Percentiles rank a stretch among this genome's conserved stretches.
Conservation (phyloP, 805 yeast genomes). For the Yarrowia sp. region DNA sequence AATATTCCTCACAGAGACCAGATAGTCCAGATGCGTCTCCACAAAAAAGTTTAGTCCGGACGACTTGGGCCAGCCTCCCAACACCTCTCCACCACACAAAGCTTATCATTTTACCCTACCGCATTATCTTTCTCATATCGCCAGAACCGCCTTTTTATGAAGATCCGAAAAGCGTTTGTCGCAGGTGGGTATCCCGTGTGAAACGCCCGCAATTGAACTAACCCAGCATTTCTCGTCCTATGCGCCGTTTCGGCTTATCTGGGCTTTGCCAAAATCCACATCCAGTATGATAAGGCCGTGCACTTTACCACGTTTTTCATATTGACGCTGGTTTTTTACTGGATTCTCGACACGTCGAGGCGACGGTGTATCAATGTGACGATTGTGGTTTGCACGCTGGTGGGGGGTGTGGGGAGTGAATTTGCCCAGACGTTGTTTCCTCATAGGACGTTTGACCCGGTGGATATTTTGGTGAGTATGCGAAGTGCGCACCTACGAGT, state of each 20-base stretch:
- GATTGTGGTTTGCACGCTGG: constrained; percentile 37
- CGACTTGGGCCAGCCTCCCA: background rate
- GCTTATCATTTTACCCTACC: constrained; percentile 1
- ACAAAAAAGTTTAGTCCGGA: too few relatives aligned
- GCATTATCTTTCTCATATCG: constrained; percentile 9
- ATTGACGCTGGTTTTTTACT: constrained; percentile 43
- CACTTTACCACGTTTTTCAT: constrained; percentile 42
- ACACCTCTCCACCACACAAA: too few relatives aligned
- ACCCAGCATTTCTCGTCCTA: constrained; percentile 34
- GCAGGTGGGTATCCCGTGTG: constrained; percentile 31
- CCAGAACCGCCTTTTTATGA: constrained; percentile 30
- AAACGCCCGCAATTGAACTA: background rate
- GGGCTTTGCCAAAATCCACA: constrained; percentile 36
- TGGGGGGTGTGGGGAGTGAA: constrained; percentile 45
- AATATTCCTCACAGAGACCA: too few relatives aligned
- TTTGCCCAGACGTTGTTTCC: constrained; percentile 40
- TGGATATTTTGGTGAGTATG: constrained; percentile 39
- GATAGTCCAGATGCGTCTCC: too few relatives aligned
- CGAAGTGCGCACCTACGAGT: constrained; percentile 27
- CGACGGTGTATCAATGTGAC: constrained; percentile 41
- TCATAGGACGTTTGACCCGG: constrained; percentile 40
- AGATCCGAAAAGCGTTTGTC: constrained; percentile 36
- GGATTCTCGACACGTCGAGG: constrained; percentile 44
- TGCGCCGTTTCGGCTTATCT: constrained; percentile 34
- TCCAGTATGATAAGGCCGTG: constrained; percentile 41